Base-by-base conservation (phyloP, 1,284 basidiomycete species). In the Acaromyces ingoldii region DNA sequence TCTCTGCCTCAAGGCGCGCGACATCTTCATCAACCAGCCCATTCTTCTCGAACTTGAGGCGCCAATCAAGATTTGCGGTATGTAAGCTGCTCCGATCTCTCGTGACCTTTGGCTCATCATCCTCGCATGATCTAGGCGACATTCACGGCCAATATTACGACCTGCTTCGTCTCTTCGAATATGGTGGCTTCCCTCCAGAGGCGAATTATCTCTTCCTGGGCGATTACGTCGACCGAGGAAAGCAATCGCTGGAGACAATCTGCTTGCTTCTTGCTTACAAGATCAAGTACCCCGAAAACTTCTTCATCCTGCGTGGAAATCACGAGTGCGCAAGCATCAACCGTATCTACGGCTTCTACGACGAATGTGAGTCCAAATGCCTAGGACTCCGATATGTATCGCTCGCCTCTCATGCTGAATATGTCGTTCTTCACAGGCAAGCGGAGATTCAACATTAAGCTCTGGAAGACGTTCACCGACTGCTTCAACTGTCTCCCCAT, bases 381-480 rank as follows among this genome's bases (percentile, higher is more conserved):
- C 90, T 21, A 37, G 28, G 39, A 9, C 37, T 7, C 10, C 7
- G 10, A 38, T 38, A 17, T 22, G 7, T 24, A 15, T 6, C 9
- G 9, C 17, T 10, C 40, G 9, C 34, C 13, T n/a, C 24, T 15
- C 91, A 89, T n/a, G n/a, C n/a, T n/a, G n/a, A n/a, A n/a, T n/a
- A n/a, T n/a, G n/a, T n/a, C n/a, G n/a, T n/a, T n/a, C n/a, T n/a
- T n/a, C n/a, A n/a, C n/a, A n/a, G n/a, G 89, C 83, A 93, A 93
- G 81, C 88, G 91, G 75, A 85, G 90, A 74, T 92, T 93, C 82
- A 93, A 93, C 81, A 93, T 93, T 82, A 93, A 93, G 78, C 82
- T 93, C 70, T 93, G 91, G 90, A 93, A 93, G 82, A 93, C 91
- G 11, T 98, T 99, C 77, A 91, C 97, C 76, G 95, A 99, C 78